These are phyloP conservation scores for Starmerella cellae DNA, from an alignment of 805 yeast species.

Conservation along the genomic window DNA sequence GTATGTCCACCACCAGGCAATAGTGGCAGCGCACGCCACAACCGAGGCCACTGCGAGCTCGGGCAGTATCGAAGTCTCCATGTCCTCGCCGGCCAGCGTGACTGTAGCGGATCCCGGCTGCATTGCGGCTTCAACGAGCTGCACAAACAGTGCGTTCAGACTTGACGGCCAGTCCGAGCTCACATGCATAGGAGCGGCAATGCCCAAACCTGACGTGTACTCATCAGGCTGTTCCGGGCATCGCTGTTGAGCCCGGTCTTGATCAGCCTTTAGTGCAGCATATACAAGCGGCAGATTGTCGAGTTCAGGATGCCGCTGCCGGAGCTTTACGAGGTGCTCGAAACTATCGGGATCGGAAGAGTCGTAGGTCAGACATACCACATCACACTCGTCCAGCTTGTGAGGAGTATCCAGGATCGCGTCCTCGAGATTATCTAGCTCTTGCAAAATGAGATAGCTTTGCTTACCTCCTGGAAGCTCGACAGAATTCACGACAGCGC, in stretches of 20 bases:
- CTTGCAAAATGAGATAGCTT: constrained; percentile 81
- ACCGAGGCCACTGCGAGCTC: constrained; percentile 52
- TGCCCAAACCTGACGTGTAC: constrained; percentile 48
- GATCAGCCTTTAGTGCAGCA: constrained; percentile 89
- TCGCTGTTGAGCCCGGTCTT: constrained; percentile 90
- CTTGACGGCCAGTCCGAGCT: constrained; percentile 86
- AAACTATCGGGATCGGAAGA: constrained; percentile 94
- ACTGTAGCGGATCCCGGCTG: constrained; percentile 63
- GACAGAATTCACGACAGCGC: constrained; percentile 78
- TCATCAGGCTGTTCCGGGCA: constrained; percentile 77
- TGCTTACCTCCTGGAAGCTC: constrained; percentile 93
- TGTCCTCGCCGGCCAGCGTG: constrained; percentile 39
- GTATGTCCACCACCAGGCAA: constrained; percentile 6
- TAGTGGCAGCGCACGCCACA: constrained; percentile 6
- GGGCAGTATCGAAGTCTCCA: constrained; percentile 30
- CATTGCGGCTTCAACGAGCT: constrained; percentile 77
- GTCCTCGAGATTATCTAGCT: constrained; percentile 72
- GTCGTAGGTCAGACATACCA: constrained; percentile 78
- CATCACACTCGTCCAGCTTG: constrained; percentile 76
- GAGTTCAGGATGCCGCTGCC: constrained; percentile 43
- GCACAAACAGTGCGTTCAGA: constrained; percentile 68
- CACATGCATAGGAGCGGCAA: constrained; percentile 80
- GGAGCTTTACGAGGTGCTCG: constrained; percentile 61
- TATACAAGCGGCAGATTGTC: constrained; percentile 67
- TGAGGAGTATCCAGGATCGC: constrained; percentile 61